Conservation (phyloP, 768 basidiomycete species). For the Lentinula aciculospora region DNA sequence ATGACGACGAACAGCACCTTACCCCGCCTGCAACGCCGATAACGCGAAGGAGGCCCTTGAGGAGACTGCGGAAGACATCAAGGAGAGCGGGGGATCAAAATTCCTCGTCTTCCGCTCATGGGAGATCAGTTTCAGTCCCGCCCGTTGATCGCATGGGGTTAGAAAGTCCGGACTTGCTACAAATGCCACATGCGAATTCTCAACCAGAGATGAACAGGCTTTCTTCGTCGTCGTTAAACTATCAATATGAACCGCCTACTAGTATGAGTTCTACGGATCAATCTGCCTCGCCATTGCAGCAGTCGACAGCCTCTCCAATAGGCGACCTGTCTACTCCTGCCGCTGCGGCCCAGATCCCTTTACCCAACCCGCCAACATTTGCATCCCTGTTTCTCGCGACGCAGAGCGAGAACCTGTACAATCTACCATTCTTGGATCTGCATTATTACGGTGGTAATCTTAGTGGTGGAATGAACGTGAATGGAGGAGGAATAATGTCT, state of each 20-base stretch:
- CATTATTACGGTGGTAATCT: slow-evolving; percentile 48
- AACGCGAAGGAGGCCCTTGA: slow-evolving; percentile 33
- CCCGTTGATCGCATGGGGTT: slow-evolving; percentile 47
- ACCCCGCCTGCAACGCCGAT: slow-evolving; percentile 66
- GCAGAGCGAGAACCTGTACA: slow-evolving; percentile 21
- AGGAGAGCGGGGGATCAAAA: background rate
- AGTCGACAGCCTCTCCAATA: slow-evolving; percentile 13
- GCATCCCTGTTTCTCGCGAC: slow-evolving; percentile 14
- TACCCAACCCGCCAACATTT: slow-evolving; percentile 10
- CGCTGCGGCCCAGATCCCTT: slow-evolving; percentile 2
- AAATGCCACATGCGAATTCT: slow-evolving; percentile 21
- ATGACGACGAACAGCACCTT: slow-evolving; percentile 19
- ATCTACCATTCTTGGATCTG: slow-evolving; percentile 66
- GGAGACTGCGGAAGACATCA: slow-evolving; percentile 7
- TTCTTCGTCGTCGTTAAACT: slow-evolving; percentile 3
- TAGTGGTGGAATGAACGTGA: background rate
- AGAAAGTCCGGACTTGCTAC: slow-evolving; percentile 26
- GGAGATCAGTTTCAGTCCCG: slow-evolving; percentile 48
- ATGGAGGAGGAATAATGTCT: slow-evolving; percentile 9
- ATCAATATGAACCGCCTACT: background rate
- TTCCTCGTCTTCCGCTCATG: slow-evolving; percentile 17
- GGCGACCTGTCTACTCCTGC: slow-evolving; percentile 5
- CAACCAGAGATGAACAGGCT: slow-evolving; percentile 25
- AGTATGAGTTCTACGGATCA: background rate
- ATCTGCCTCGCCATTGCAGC: background rate